Percentiles rank a stretch among this genome's conserved stretches.
Evolutionary conservation across 1,139 yeast genomes (phyloP).

Genomic region (Magnusiomyces ingens): DNA sequence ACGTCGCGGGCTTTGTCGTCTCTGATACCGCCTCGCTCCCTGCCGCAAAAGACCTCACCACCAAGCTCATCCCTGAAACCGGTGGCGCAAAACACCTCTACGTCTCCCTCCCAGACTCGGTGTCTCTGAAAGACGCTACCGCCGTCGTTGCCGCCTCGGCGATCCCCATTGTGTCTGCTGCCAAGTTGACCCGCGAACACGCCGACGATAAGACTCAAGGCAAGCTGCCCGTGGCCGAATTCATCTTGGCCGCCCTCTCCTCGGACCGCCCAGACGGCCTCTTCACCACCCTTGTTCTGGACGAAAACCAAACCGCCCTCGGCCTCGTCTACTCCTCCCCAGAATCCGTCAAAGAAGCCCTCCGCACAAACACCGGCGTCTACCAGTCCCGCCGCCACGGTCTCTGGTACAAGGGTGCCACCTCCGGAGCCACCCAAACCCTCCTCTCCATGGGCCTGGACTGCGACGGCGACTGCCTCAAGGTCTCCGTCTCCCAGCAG

Average conservation of each 20-base stretch:
- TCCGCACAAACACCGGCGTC: conserved; percentile 78
- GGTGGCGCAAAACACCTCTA: conserved; percentile 44
- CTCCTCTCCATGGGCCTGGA: conserved; percentile 62
- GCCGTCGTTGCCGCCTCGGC: conserved; percentile 37
- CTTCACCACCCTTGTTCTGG: conserved; percentile 78
- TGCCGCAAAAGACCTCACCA: conserved; percentile 13
- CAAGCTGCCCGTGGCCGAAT: conserved; percentile 42
- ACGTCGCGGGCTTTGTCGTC: conserved; percentile 20
- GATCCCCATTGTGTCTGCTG: conserved; percentile 43
- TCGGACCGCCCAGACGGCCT: conserved; percentile 87
- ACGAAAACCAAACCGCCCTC: conserved; percentile 55
- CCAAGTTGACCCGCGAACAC: conserved; percentile 40
- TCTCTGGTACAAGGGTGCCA: conserved; percentile 92
- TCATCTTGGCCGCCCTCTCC: conserved; percentile 50
- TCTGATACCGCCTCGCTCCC: conserved; percentile 25
- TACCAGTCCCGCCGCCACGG: conserved; percentile 88
- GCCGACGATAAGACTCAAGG: conserved; percentile 15
- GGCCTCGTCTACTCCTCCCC: conserved; percentile 89
- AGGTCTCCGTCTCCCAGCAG: conserved; percentile 73
- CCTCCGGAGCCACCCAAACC: conserved; percentile 89
- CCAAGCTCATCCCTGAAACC: conserved; percentile 26
- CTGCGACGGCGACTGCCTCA: conserved; percentile 88
- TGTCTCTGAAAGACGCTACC: conserved; percentile 20
- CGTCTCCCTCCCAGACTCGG: conserved; percentile 24
- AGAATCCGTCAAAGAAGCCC: conserved; percentile 75